phyloP scores from a whole-genome alignment of 164 flowering plant genomes.

The Stephania japonica region DNA sequence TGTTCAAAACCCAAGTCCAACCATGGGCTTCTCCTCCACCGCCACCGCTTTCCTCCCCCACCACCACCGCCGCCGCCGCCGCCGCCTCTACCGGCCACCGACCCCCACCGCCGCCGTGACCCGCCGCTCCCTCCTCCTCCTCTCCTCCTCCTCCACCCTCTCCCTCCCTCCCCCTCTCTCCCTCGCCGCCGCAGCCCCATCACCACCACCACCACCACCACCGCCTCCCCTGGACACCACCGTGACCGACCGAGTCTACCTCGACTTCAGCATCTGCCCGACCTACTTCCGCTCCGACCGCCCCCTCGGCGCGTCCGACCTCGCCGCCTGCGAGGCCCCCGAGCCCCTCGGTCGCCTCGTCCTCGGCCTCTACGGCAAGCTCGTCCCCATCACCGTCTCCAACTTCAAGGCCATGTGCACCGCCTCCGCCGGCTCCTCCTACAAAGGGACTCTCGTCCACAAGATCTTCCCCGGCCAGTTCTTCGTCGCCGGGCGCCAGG shows the following conservation, averaged over 20 bases:
- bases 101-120: constrained; percentile 10
- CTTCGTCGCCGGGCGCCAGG: constrained; percentile 77
- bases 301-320: constrained; percentile 36
- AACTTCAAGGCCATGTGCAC: constrained; percentile 81
- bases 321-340: constrained; percentile 51
- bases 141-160: constrained; percentile 23
- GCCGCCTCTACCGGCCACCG: background rate
- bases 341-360: constrained; percentile 77
- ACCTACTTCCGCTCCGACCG: constrained; percentile 55
- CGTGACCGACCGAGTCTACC: constrained; percentile 80
- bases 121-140: constrained; percentile 17
- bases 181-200: constrained; percentile 23
- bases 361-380: constrained; percentile 84
- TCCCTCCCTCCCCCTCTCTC: constrained; percentile 19
- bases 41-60: constrained; percentile 5
- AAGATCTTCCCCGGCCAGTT: constrained; percentile 82
- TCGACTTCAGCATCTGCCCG: constrained; percentile 85
- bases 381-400: constrained; percentile 72
- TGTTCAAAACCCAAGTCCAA: background rate
- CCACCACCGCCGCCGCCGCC: constrained; percentile 1
- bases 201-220: constrained; percentile 18
- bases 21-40: constrained; percentile 7
- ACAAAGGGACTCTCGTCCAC: constrained; percentile 71
- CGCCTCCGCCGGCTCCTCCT: constrained; percentile 43
- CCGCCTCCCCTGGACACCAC: constrained; percentile 63